These are phyloP conservation scores for Rhytidhysteron rufulum DNA, from an alignment of 2,329 filamentous ascomycete genomes.

Conservation along the genomic window DNA sequence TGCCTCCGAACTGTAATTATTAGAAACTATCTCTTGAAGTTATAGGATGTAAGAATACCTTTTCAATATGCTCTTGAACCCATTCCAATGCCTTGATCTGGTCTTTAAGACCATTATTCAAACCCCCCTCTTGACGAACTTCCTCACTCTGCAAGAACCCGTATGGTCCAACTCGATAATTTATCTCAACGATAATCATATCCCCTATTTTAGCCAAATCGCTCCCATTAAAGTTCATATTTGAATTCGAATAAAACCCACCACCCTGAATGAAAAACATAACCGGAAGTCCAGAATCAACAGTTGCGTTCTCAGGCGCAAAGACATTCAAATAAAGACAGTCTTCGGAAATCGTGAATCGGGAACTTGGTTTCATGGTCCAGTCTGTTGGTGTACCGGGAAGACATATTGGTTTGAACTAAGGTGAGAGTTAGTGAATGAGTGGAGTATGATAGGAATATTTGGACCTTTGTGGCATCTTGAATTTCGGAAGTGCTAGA, in stretches of 20 bases:
- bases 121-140: conserved; percentile 45
- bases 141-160: conserved; percentile 65
- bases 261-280: conserved; percentile 55
- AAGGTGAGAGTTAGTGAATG: neutral
- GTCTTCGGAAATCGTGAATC: conserved; percentile 50
- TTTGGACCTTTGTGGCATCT: conserved; percentile 51
- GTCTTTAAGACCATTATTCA: conserved; percentile 69
- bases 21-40: neutral
- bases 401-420: conserved; percentile 36
- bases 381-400: conserved; percentile 18
- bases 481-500: conserved; percentile 39
- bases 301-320: conserved; percentile 53
- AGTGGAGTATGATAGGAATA: neutral
- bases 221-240: conserved; percentile 55
- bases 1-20: conserved; percentile 59
- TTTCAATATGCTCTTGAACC: conserved; percentile 62
- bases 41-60: conserved; percentile 23
- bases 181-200: conserved; percentile 65
- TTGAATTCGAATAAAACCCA: conserved; percentile 45
- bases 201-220: conserved; percentile 53
- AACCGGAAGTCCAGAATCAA: conserved; percentile 57
- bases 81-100: conserved; percentile 67
- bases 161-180: conserved; percentile 72
- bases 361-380: conserved; percentile 10
- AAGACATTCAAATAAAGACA: conserved; percentile 67